Conservation (phyloP, 169 alveolate genomes). For the Cryptosporidium sp. region DNA sequence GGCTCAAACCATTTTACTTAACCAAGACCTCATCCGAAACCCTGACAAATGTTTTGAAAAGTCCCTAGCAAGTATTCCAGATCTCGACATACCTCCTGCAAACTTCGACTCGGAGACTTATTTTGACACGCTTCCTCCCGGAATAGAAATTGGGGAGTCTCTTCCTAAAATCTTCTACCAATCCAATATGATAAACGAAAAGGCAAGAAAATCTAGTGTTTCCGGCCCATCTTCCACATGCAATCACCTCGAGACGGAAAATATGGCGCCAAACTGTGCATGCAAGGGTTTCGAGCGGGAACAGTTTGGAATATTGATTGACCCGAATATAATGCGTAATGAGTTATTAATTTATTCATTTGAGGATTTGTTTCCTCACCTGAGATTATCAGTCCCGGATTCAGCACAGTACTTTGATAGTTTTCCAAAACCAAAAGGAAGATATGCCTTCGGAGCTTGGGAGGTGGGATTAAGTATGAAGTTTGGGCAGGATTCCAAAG, state of each 20-base stretch:
- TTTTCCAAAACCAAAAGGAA: constrained; percentile 57
- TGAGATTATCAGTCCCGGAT: background rate
- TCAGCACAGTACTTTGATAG: background rate
- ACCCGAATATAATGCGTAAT: constrained; percentile 26
- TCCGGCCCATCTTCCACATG: background rate
- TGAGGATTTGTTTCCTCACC: constrained; percentile 57
- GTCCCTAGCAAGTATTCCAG: constrained; percentile 61
- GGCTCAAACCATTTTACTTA: constrained; percentile 46
- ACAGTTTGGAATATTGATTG: constrained; percentile 9
- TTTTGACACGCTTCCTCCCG: constrained; percentile 70
- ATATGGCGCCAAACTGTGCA: background rate
- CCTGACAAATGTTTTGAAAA: constrained; percentile 73
- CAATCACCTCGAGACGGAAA: background rate
- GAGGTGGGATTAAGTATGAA: constrained; percentile 55
- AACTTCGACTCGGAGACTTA: constrained; percentile 24
- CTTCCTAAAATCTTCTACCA: constrained; percentile 43
- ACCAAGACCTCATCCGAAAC: constrained; percentile 65
- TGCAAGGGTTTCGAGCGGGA: constrained; percentile 26
- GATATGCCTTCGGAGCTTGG: constrained; percentile 71
- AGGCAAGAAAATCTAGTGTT: background rate
- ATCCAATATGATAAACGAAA: constrained; percentile 10
- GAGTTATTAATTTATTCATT: constrained; percentile 41
- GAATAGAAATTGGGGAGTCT: constrained; percentile 65
- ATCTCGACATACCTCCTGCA: constrained; percentile 47
- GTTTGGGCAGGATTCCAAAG: constrained; percentile 64